phyloP scores from a whole-genome alignment of 352 stramenopile genomes.

The Phytopythium vexans region DNA sequence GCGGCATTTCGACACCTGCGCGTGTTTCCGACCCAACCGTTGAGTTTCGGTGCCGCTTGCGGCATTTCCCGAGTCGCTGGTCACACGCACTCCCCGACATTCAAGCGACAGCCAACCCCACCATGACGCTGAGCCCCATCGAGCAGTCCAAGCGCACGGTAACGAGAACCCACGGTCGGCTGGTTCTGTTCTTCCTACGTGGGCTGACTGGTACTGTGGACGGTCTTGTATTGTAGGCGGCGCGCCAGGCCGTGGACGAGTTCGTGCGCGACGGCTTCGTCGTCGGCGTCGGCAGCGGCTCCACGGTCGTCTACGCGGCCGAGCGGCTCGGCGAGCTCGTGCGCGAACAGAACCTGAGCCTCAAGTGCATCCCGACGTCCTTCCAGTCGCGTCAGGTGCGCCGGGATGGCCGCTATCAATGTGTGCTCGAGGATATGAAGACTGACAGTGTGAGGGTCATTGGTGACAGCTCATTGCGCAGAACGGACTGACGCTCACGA shows the following conservation, averaged over 20 bases:
- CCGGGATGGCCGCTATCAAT: too few relatives aligned
- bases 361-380: slow-evolving; percentile 97
- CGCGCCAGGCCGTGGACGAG: slow-evolving; percentile 89
- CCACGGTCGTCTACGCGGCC: slow-evolving; percentile 97
- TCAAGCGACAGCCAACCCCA: too few relatives aligned
- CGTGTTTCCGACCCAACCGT: too few relatives aligned
- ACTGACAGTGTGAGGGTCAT: too few relatives aligned
- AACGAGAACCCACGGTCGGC: neutral
- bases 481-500: slow-evolving; percentile 74
- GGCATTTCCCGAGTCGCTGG: too few relatives aligned
- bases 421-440: too few relatives aligned
- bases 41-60: too few relatives aligned
- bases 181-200: neutral
- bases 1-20: too few relatives aligned
- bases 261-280: slow-evolving; percentile 94
- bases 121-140: slow-evolving; percentile 50
- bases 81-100: too few relatives aligned
- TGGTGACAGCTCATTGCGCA: slow-evolving; percentile 89
- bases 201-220: neutral
- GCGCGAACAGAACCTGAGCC: slow-evolving; percentile 88
- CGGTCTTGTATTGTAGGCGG: slow-evolving; percentile 38
- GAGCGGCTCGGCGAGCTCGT: slow-evolving; percentile 95
- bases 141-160: slow-evolving; percentile 78
- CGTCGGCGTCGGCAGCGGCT: slow-evolving; percentile 97
- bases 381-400: slow-evolving; percentile 93